Percentiles rank a stretch among this genome's conserved stretches.
phyloP scores from a whole-genome alignment of 257 asterid species.

The Dorcoceras hygrometricum region DNA sequence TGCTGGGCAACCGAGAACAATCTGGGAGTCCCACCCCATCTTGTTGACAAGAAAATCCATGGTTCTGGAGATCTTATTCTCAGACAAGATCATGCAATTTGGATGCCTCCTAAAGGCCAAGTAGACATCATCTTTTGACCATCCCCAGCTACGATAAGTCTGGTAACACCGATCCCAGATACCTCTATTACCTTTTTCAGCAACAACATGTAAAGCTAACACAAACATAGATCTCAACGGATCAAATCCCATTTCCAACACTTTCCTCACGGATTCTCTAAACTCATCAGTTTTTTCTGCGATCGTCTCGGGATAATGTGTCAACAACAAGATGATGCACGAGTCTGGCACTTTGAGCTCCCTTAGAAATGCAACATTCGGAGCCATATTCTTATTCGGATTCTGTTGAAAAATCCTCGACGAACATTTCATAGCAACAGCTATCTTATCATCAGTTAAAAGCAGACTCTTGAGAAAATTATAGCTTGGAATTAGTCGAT shows the following conservation, averaged over 20 bases:
- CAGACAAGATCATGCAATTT: constrained; percentile 23
- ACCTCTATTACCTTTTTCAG: constrained; percentile 9
- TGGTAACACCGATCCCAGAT: constrained; percentile 6
- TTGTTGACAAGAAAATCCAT: constrained; percentile 25
- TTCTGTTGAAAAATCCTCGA: neutral
- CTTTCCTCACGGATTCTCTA: too few relatives aligned
- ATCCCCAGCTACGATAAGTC: constrained; percentile 28
- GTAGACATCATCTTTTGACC: constrained; percentile 24
- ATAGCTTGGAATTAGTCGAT: neutral
- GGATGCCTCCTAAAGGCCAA: constrained; percentile 19
- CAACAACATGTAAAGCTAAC: constrained; percentile 17
- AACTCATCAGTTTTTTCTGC: neutral
- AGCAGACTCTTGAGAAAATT: constrained; percentile 7
- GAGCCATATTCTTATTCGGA: constrained; percentile 11
- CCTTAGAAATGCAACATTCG: constrained; percentile 10
- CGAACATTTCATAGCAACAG: neutral
- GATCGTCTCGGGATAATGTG: neutral
- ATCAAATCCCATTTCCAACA: constrained; percentile 30
- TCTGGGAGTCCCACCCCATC: constrained; percentile 24
- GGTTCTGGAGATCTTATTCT: constrained; percentile 10
- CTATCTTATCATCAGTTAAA: neutral
- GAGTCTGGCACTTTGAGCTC: constrained; percentile 11
- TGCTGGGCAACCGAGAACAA: neutral
- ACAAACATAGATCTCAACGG: constrained; percentile 18
- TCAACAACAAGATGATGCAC: neutral